A percentile compares a stretch with the other conserved stretches of the same genome.
Conservation (phyloP, 2,329 filamentous ascomycete genomes). For the Colletotrichum sansevieriae region DNA sequence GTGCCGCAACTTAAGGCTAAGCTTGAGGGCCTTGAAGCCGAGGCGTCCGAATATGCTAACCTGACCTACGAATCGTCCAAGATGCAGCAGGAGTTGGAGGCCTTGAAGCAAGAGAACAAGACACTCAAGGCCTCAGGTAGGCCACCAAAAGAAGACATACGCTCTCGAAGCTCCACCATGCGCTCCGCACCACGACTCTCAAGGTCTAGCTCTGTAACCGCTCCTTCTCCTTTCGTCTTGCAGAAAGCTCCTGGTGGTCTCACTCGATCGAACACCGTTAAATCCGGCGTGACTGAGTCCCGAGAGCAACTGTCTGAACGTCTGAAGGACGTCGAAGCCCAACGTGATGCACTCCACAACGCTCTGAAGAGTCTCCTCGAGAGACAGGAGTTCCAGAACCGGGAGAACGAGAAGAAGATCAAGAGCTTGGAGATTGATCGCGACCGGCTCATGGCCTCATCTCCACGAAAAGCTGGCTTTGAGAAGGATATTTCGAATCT, state of each 20-base stretch:
- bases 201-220: conserved; percentile 76
- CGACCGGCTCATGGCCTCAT: conserved; percentile 76
- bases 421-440: conserved; percentile 82
- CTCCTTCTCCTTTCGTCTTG: conserved; percentile 58
- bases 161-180: conserved; percentile 46
- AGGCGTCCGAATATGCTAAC: conserved; percentile 79
- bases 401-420: conserved; percentile 86
- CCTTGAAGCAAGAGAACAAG: conserved; percentile 76
- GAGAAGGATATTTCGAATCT: conserved; percentile 85
- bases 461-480: conserved; percentile 82
- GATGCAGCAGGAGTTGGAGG: conserved; percentile 87
- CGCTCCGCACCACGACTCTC: conserved; percentile 55
- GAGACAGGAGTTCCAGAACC: conserved; percentile 86
- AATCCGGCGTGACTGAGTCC: conserved; percentile 63
- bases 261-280: conserved; percentile 71
- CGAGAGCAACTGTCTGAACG: conserved; percentile 81
- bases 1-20: conserved; percentile 83
- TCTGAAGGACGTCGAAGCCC: conserved; percentile 92
- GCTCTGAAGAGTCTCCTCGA: conserved; percentile 88
- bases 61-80: conserved; percentile 84
- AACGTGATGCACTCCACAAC: conserved; percentile 91
- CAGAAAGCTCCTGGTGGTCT: conserved; percentile 58
- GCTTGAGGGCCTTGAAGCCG: conserved; percentile 82
- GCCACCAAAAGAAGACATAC: conserved; percentile 30
- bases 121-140: conserved; percentile 62